phyloP scores from a whole-genome alignment of 495 filamentous ascomycete genomes.

The Thozetella sp. region DNA sequence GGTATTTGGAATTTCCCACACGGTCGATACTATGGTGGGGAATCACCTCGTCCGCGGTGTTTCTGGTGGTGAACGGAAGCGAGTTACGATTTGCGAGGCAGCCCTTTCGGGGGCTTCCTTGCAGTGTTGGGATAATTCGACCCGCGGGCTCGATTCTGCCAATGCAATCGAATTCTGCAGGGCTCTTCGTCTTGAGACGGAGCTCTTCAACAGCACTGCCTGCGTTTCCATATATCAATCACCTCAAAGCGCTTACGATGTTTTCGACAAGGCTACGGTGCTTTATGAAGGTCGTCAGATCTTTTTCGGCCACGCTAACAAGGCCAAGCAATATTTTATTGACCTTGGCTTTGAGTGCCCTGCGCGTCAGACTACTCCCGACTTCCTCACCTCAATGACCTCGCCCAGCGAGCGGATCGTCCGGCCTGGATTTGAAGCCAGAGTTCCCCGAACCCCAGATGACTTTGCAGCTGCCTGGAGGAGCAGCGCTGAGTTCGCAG shows the following conservation, averaged over 20 bases:
- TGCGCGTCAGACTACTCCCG: slow-evolving; percentile 71
- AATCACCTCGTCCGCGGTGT: slow-evolving; percentile 81
- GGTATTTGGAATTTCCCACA: slow-evolving; percentile 76
- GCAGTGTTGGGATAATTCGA: slow-evolving; percentile 87
- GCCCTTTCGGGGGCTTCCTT: slow-evolving; percentile 65
- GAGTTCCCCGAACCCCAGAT: slow-evolving; percentile 70
- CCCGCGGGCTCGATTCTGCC: slow-evolving; percentile 77
- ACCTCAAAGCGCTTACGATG: slow-evolving; percentile 74
- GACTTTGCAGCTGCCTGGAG: slow-evolving; percentile 79
- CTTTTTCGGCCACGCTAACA: slow-evolving; percentile 67
- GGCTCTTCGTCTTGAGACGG: slow-evolving; percentile 65
- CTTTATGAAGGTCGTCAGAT: slow-evolving; percentile 85
- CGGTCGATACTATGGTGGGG: slow-evolving; percentile 74
- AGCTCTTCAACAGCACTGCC: slow-evolving; percentile 64
- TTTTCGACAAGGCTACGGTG: slow-evolving; percentile 78
- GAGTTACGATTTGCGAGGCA: slow-evolving; percentile 78
- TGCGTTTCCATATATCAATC: slow-evolving; percentile 85
- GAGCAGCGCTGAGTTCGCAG: slow-evolving; percentile 64
- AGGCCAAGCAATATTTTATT: slow-evolving; percentile 70
- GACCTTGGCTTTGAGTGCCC: slow-evolving; percentile 78
- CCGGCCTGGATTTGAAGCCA: slow-evolving; percentile 64
- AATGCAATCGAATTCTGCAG: slow-evolving; percentile 82
- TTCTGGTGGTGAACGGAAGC: slow-evolving; percentile 80
- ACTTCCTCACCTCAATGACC: slow-evolving; percentile 82
- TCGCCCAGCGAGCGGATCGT: slow-evolving; percentile 67